Conservation (phyloP, 108 stramenopile species). For the Mediolabrus comicus region DNA sequence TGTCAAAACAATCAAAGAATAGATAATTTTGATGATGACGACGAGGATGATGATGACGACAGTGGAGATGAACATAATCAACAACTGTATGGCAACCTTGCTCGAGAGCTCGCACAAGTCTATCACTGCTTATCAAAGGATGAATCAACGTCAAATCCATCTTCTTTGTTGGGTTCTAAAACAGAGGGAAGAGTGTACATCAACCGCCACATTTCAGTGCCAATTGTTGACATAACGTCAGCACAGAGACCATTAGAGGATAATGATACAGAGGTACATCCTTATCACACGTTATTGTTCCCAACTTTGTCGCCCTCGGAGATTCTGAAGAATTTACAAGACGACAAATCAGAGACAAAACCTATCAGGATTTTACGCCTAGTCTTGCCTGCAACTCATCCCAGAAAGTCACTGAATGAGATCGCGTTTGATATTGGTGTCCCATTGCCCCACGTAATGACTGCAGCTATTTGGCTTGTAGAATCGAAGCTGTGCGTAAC, state of each 20-base stretch:
- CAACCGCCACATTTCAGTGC: slow-evolving; percentile 79
- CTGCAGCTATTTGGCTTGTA: slow-evolving; percentile 54
- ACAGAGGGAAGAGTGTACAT: slow-evolving; percentile 76
- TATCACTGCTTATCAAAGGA: slow-evolving; percentile 68
- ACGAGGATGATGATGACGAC: neutral
- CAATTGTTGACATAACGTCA: slow-evolving; percentile 56
- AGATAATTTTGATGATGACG: neutral
- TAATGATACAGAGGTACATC: slow-evolving; percentile 33
- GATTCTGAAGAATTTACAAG: slow-evolving; percentile 48
- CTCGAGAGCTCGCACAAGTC: slow-evolving; percentile 65
- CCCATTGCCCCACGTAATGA: slow-evolving; percentile 55
- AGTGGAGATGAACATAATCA: slow-evolving; percentile 4
- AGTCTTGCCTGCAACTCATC: slow-evolving; percentile 56
- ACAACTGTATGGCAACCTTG: slow-evolving; percentile 67
- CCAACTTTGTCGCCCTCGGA: slow-evolving; percentile 72
- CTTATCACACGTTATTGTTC: slow-evolving; percentile 80
- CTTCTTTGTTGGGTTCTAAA: slow-evolving; percentile 34
- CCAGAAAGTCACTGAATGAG: slow-evolving; percentile 66
- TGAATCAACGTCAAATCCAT: slow-evolving; percentile 47
- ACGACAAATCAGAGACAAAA: slow-evolving; percentile 1
- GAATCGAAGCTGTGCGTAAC: slow-evolving; percentile 52
- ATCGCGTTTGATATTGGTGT: slow-evolving; percentile 70
- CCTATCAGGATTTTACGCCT: slow-evolving; percentile 42
- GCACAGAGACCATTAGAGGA: neutral
- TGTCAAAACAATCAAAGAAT: neutral